Evolutionary conservation across 148 eudicot species (phyloP).

Genomic region (Heliamphora exappendiculata): DNA sequence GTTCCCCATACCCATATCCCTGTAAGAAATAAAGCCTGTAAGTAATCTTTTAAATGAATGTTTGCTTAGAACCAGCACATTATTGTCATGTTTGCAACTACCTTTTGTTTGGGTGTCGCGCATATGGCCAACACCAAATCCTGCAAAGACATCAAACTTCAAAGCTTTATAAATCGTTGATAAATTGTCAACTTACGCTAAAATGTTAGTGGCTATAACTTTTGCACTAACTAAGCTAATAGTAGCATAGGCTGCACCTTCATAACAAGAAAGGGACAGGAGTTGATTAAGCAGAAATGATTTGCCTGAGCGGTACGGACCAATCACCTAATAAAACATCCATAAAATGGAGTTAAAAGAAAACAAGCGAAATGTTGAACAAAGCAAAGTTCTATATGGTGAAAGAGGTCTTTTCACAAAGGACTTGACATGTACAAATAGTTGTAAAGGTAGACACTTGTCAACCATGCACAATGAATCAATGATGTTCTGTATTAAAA

Average conservation of each 20-base stretch:
- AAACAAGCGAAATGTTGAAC: neutral
- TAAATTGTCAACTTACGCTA: neutral
- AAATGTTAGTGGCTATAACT: neutral
- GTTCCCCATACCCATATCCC: conserved; percentile 99
- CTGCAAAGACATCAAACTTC: conserved; percentile 34
- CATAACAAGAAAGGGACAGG: conserved; percentile 88
- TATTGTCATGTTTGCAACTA: conserved; percentile 13
- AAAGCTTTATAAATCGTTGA: neutral
- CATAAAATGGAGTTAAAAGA: conserved; percentile 5
- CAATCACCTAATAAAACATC: conserved; percentile 57
- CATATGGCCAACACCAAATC: conserved; percentile 99
- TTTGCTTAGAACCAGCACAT: conserved; percentile 1
- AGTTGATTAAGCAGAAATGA: conserved; percentile 96
- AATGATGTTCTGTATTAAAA: neutral
- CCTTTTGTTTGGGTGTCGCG: conserved; percentile 98
- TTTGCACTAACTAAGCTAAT: neutral
- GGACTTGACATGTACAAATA: neutral
- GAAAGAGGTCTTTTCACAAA: neutral
- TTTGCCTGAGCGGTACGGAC: conserved; percentile 97
- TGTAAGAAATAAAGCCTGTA: conserved; percentile 17
- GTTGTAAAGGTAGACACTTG: neutral
- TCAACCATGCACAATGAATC: neutral
- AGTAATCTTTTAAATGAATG: neutral
- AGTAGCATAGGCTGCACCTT: conserved; percentile 47
- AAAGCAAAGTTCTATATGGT: neutral